Evolutionary conservation across 2,329 filamentous ascomycete genomes (phyloP), one percentile per base, ranked within the genome.

Genomic region (Alternaria arbusti): DNA sequence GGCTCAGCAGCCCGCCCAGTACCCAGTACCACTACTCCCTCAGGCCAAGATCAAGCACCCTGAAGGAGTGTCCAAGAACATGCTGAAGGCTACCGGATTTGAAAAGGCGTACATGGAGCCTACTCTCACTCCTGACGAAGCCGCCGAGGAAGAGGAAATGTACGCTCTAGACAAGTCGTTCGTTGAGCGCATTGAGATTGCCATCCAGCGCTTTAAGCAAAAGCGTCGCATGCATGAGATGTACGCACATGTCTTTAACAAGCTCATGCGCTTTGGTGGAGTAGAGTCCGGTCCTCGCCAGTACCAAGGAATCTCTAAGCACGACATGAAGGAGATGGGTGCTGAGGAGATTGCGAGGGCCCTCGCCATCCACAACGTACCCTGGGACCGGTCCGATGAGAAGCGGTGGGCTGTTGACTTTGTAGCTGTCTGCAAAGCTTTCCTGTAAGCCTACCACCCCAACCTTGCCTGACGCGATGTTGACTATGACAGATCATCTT

Each of bases 251-350:
- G 82, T 94, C 32, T 96, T 99, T 80, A 86, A 88, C 73, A 92
- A 91, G 67, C 97, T 96, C 74, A 87, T 98, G 61, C 86, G 88
- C 36, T 90, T 95, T 47, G 96, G 96, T 3, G 95, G 96, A 5
- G 86, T 99, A 44, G 89, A 93, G 46, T 82, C 86, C 8, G 80
- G 83, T 1, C 84, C 80, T 3, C 88, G 87, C 57, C 83, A 86
- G 76, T 96, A 94, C 72, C 87, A 88, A 12, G 82, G 90, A 1
- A 81, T 90, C 8, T 85, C 86, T 40, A 81, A 84, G 54, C 85
- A 87, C n/a, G 88, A 90, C 2, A 77, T 93, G 32, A 84, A 87
- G 26, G 83, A 84, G 1, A 84, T 89, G 74, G 89, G 89, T 54
- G 86, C 87, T 9, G 86, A 87, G 2, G 86, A 94, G 52, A 87